Evolutionary conservation across 306 rosid species (phyloP).

Genomic region (Vachellia pachyceras): DNA sequence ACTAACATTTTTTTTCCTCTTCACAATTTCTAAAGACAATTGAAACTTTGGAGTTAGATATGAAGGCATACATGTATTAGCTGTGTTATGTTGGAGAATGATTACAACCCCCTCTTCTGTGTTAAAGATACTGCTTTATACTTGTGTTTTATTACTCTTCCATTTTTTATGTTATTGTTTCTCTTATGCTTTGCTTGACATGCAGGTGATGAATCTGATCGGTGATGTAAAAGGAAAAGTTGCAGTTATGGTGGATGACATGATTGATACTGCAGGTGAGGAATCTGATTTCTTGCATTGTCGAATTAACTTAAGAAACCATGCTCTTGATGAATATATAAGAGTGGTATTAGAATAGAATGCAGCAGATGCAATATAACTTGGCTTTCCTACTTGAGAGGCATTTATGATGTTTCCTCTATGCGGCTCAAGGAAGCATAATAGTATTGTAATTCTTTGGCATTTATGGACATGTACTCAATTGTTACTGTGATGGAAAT

Average conservation of each 20-base stretch:
- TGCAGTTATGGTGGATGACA: constrained; percentile 98
- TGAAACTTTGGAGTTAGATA: not conserved
- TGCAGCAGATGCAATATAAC: not conserved
- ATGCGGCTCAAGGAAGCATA: constrained; percentile 10
- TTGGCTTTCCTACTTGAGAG: constrained; percentile 20
- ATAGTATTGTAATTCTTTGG: not conserved
- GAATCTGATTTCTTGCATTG: not conserved
- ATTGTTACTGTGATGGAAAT: constrained; percentile 13
- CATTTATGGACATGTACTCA: constrained; percentile 24
- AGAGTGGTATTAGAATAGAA: not conserved
- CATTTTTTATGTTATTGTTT: not conserved
- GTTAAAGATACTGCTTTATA: not conserved
- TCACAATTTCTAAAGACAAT: not conserved
- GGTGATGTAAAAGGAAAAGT: constrained; percentile 98
- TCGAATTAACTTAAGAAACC: not conserved
- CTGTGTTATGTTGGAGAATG: not conserved
- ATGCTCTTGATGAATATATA: not conserved
- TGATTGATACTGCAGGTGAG: constrained; percentile 98
- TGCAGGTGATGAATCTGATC: constrained; percentile 94
- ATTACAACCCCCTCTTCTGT: not conserved
- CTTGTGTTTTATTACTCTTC: not conserved
- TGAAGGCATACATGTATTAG: not conserved
- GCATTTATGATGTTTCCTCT: not conserved
- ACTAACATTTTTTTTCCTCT: not conserved
- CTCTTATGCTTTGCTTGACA: constrained; percentile 18